Conservation (phyloP, 1,139 yeast species). For the Torulaspora globosa region DNA sequence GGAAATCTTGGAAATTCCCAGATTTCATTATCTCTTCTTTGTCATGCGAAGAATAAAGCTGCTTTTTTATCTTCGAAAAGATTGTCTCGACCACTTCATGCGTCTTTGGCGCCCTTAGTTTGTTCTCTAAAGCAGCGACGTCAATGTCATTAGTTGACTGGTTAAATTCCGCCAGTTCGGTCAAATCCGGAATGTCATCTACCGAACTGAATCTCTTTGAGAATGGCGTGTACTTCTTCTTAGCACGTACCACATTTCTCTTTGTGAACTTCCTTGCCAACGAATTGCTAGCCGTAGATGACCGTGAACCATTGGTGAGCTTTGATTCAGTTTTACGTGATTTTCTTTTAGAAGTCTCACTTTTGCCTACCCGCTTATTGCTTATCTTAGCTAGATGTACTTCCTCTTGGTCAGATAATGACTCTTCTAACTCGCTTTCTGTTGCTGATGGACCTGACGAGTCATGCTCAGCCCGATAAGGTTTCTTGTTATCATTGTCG, state of each 20-base stretch:
- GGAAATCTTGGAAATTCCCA: constrained; percentile 31
- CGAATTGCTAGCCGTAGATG: constrained; percentile 6
- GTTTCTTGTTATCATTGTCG: neutral
- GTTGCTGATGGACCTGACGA: constrained; percentile 3
- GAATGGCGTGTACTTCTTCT: constrained; percentile 37
- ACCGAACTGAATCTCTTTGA: constrained; percentile 33
- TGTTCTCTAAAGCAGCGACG: constrained; percentile 30
- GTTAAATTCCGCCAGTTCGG: constrained; percentile 29
- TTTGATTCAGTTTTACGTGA: constrained; percentile 8
- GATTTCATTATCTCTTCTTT: constrained; percentile 34
- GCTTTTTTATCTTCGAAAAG: constrained; percentile 36
- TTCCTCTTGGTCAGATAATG: neutral
- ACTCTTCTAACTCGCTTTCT: constrained; percentile 1
- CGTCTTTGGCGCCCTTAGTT: constrained; percentile 28
- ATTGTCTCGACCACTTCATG: constrained; percentile 35
- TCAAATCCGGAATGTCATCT: constrained; percentile 34
- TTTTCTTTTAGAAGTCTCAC: neutral
- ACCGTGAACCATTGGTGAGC: constrained; percentile 8
- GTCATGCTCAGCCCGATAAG: neutral
- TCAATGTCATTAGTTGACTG: constrained; percentile 26
- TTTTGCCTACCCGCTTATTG: neutral
- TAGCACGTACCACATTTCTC: constrained; percentile 35
- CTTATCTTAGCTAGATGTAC: neutral
- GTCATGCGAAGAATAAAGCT: constrained; percentile 34
- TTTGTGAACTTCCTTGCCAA: constrained; percentile 31